Evolutionary conservation across 2,329 filamentous ascomycete species (phyloP), one percentile per base, ranked within the genome.

Genomic region (Madurella fahalii): DNA sequence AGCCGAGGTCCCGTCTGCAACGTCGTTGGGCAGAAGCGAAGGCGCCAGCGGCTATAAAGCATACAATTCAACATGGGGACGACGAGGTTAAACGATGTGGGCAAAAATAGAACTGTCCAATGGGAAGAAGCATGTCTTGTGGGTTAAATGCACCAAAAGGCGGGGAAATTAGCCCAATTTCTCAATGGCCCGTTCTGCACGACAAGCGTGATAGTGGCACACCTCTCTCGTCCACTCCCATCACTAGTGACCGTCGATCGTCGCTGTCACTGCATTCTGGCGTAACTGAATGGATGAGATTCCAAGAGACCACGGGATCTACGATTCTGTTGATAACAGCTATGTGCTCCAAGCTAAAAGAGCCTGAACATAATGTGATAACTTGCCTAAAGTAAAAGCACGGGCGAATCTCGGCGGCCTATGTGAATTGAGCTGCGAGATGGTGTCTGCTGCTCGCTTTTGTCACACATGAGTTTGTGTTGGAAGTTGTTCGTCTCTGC

Each of bases 31-130:
- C 13, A n/a, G 47, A 34, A 47, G 46, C 52, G n/a, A 40, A 58
- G 50, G 20, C 8, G 40, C 37, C 20, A 54, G 58, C 58, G 58
- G 54, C 18, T 59, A 59, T n/a, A 47, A 15, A 13, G 37, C 11
- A 50, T 46, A 34, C 31, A 34, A 30, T 32, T 25, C 7, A 4
- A 25, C 25, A 25, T 3, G 4, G 25, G 4, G 7, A 25, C 25
- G 49, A 39, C 52, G 52, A 50, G 52, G 55, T 25, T 16, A 53
- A 51, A 37, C 17, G 46, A 47, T 47, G 47, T 50, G 58, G 58
- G 56, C 53, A 60, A 60, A 60, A 60, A 60, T 60, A 60, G 51
- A 39, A 34, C 13, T 11, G 8, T 12, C 53, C 50, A 58, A 60
- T 53, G 20, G 30, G 1, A 7, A 5, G 5, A 9, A 5, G 25